Evolutionary conservation across 768 basidiomycete species (phyloP), one percentile per base, ranked within the genome.

Genomic region (Dentipellis sp.): DNA sequence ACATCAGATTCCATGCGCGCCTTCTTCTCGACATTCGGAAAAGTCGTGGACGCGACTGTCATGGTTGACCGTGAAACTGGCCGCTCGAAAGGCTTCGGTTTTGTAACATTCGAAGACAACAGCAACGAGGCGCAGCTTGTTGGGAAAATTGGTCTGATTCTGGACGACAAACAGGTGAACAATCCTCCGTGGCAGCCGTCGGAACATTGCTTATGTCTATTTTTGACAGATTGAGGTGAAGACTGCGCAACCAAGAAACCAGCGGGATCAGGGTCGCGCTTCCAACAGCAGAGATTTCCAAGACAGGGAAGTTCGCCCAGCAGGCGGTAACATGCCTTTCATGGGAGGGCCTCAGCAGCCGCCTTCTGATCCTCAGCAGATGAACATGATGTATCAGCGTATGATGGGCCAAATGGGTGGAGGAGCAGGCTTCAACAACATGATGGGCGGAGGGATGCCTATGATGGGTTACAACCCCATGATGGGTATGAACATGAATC

Each of bases 1-100:
- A 97, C 94, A 4, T 91, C 91, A 19, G 94, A 97, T 64, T 88
- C 86, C 0, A 90, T 98, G 86, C 84, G 89, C 61, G 83, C 84
- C 53, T 97, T 90, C 74, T 95, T 98, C 72, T 84, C 86, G 45
- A 88, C 94, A 67, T 98, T 89, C 63, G 97, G 97, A 58, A 87
- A 86, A 62, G 94, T 99, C 60, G 88, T 97, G 64, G 95, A 99
- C 69, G 94, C 95, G 47, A 98, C 95, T 1, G 93, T 99, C 62
- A 99, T 98, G 97, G 78, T 97, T 63, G 97, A 99, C 71, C 86
- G 93, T 46, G 94, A 97, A 70, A 94, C 93, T 3, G 88, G 90
- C 22, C 74, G 93, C 50, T 94, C 91, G 72, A 97, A 98, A 69
- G 97, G 97, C 11, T 99, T 99, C 62, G 97, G 94, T 0, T 99